A percentile compares a stretch with the other conserved stretches of the same genome.
Conservation (phyloP, 306 rosid species). For the Luffa aegyptiaca region DNA sequence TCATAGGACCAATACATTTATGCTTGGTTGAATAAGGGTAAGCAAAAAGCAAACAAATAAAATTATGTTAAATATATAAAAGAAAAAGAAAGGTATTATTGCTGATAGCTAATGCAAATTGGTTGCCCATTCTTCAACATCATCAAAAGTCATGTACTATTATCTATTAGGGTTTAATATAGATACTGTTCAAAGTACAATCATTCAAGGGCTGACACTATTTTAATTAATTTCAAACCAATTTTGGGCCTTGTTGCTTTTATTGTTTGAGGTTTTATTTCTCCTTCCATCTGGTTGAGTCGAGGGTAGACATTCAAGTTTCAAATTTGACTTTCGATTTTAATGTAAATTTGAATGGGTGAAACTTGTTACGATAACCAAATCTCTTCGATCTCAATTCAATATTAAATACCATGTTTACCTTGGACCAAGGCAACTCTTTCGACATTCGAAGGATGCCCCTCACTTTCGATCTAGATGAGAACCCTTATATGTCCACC, state of each 20-base stretch:
- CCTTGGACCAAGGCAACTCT: too few species aligned
- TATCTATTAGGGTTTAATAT: background rate
- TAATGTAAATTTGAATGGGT: too few species aligned
- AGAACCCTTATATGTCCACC: too few species aligned
- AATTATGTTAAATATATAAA: background rate
- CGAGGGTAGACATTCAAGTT: too few species aligned
- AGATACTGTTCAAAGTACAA: background rate
- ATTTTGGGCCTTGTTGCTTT: background rate
- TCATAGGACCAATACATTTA: background rate
- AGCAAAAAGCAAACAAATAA: background rate
- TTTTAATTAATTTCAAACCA: background rate
- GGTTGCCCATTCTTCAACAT: slow-evolving; percentile 1
- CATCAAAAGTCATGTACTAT: background rate
- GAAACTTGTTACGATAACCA: too few species aligned
- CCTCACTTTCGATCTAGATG: too few species aligned
- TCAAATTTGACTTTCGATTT: too few species aligned
- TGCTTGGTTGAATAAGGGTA: background rate
- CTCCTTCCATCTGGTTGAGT: background rate
- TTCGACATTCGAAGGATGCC: too few species aligned
- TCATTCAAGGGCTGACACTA: background rate
- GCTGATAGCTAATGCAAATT: background rate
- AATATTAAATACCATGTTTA: too few species aligned
- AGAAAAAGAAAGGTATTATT: background rate
- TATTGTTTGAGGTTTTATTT: background rate
- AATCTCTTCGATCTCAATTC: too few species aligned